Evolutionary conservation across 1,284 basidiomycete genomes (phyloP).

Genomic region (Marasmius oreades): DNA sequence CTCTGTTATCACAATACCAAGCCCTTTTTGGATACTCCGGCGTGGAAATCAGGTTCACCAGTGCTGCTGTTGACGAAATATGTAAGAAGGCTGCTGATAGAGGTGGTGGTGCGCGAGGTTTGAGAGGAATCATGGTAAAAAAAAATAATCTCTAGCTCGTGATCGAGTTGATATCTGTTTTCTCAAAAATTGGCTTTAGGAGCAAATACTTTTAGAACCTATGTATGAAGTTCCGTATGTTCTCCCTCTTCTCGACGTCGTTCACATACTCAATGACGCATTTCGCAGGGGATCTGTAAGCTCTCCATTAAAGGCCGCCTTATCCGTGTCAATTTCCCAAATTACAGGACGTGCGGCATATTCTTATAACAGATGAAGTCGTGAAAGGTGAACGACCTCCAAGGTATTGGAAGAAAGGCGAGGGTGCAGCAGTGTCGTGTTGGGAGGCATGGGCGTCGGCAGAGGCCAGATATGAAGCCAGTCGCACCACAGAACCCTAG

Average conservation of each 20-base stretch:
- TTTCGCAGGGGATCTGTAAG: constrained; percentile 35
- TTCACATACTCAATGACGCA: not conserved
- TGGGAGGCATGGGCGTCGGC: constrained; percentile 48
- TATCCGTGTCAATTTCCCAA: not conserved
- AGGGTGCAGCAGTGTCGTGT: constrained; percentile 33
- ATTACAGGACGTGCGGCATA: constrained; percentile 37
- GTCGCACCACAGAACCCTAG: not conserved
- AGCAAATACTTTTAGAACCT: constrained; percentile 73
- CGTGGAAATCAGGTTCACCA: constrained; percentile 81
- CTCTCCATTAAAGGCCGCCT: not conserved
- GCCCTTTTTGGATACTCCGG: constrained; percentile 78
- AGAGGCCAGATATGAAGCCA: constrained; percentile 28
- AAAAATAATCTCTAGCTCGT: not conserved
- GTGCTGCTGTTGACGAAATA: constrained; percentile 69
- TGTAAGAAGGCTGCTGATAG: constrained; percentile 75
- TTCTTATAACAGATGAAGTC: constrained; percentile 41
- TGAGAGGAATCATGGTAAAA: constrained; percentile 84
- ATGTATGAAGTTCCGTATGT: constrained; percentile 94
- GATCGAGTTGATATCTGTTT: not conserved
- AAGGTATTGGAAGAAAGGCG: constrained; percentile 40
- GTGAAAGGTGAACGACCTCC: constrained; percentile 37
- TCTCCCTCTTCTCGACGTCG: constrained; percentile 2
- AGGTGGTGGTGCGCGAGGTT: constrained; percentile 86
- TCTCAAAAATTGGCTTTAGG: constrained; percentile 39
- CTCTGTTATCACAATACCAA: constrained; percentile 86